Percentiles rank a stretch among this genome's conserved stretches.
phyloP scores from a whole-genome alignment of 345 rosid species.

The Salix purpurea region DNA sequence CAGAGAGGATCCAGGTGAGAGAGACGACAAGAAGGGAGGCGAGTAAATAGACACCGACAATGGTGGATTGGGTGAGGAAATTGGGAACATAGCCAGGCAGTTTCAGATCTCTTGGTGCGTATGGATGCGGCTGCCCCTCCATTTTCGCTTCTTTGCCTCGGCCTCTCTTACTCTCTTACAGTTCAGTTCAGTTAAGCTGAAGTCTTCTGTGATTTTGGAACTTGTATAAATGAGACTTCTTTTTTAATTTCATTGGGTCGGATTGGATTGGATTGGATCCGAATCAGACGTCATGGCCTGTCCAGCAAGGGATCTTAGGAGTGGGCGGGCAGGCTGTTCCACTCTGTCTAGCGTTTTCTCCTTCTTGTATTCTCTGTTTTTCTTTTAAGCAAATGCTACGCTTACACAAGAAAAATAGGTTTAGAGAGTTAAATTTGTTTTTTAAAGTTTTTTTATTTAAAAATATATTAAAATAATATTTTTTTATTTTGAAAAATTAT shows the following conservation, averaged over 20 bases:
- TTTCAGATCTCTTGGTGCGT: constrained; percentile 70
- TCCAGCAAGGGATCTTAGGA: neutral
- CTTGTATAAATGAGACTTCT: neutral
- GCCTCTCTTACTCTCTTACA: neutral
- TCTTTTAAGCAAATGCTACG: neutral
- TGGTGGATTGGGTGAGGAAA: constrained; percentile 53
- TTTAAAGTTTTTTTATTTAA: too few relatives aligned
- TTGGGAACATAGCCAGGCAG: constrained; percentile 61
- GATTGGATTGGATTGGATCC: neutral
- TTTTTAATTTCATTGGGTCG: neutral
- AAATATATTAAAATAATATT: too few relatives aligned
- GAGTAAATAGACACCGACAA: constrained; percentile 43
- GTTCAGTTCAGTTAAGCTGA: neutral
- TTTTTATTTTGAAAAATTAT: too few relatives aligned
- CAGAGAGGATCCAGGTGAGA: constrained; percentile 66
- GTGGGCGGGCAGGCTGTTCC: neutral
- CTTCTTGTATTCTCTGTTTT: neutral
- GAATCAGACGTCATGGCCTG: neutral
- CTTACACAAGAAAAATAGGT: neutral
- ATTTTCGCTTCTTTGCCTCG: neutral
- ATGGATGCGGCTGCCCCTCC: constrained; percentile 51
- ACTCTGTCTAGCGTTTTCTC: neutral
- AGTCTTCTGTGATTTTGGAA: too few relatives aligned
- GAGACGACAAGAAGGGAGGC: constrained; percentile 54
- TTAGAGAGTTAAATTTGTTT: too few relatives aligned